Evolutionary conservation across 2,329 filamentous ascomycete genomes (phyloP).

Genomic region (Sclerotinia subarctica): DNA sequence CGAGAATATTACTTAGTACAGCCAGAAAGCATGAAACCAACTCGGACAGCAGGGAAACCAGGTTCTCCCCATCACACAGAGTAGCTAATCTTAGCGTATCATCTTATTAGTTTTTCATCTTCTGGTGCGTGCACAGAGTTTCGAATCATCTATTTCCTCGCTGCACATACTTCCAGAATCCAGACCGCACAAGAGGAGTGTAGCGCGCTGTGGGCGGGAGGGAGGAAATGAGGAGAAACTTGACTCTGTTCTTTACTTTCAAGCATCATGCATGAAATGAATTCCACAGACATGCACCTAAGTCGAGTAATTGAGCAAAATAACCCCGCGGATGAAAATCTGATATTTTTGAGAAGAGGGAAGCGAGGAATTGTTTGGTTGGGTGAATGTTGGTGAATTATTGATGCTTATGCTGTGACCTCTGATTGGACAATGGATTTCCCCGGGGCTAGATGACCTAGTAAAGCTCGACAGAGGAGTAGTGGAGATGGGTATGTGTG

Average conservation of each 20-base stretch:
- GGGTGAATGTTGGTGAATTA: not conserved
- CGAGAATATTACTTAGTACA: not conserved
- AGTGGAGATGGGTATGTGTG: not conserved
- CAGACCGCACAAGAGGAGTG: too few relatives aligned
- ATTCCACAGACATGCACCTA: not conserved
- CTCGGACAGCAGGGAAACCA: too few relatives aligned
- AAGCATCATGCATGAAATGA: constrained; percentile 1
- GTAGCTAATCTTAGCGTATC: too few relatives aligned
- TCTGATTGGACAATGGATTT: not conserved
- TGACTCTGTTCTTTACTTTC: not conserved
- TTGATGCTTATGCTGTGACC: not conserved
- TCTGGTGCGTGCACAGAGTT: too few relatives aligned
- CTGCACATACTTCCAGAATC: too few relatives aligned
- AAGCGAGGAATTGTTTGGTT: constrained; percentile 2
- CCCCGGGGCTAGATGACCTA: not conserved
- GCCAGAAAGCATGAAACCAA: too few relatives aligned
- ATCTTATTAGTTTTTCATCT: too few relatives aligned
- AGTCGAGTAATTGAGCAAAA: not conserved
- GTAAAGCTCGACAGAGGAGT: not conserved
- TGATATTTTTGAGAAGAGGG: not conserved
- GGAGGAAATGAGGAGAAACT: not conserved
- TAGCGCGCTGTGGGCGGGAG: not conserved
- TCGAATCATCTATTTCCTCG: too few relatives aligned
- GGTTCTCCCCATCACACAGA: too few relatives aligned
- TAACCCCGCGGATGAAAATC: constrained; percentile 1